Percentiles rank a stretch among this genome's conserved stretches.
Conservation (phyloP, 345 rosid genomes). For the Salix exigua region DNA sequence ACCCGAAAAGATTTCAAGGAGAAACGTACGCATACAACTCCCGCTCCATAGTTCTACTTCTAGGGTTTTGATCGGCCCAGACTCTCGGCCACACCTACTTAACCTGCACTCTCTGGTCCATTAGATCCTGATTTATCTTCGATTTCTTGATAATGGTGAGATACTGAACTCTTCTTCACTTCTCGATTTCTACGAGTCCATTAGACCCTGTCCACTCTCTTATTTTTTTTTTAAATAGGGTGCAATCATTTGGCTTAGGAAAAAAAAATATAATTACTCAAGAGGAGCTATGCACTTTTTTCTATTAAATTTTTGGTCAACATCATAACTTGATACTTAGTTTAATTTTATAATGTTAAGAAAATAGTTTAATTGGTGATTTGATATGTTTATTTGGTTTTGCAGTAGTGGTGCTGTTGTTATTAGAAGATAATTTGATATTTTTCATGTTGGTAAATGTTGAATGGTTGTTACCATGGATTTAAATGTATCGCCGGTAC, state of each 20-base stretch:
- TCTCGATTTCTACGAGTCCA: background rate
- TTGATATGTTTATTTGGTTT: background rate
- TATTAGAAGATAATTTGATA: slow-evolving; percentile 4
- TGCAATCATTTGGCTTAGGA: background rate
- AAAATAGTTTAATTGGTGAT: background rate
- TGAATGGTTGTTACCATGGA: slow-evolving; percentile 82
- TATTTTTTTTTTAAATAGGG: slow-evolving; percentile 8
- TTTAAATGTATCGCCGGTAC: slow-evolving; percentile 60
- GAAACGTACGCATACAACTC: background rate
- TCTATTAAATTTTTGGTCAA: background rate
- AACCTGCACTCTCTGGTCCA: background rate
- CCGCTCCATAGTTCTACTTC: background rate
- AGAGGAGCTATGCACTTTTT: background rate
- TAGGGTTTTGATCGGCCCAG: slow-evolving; percentile 1
- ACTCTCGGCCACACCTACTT: background rate
- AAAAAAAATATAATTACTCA: background rate
- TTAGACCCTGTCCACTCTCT: background rate
- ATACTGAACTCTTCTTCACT: background rate
- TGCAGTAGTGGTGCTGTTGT: background rate
- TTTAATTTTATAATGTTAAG: background rate
- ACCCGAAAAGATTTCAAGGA: background rate
- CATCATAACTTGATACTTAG: background rate
- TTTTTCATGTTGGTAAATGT: slow-evolving; percentile 21
- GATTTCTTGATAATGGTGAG: slow-evolving; percentile 2
- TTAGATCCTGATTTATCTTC: background rate